Base-by-base conservation (phyloP, 768 basidiomycete species). In the Leccinum disarticulatum region DNA sequence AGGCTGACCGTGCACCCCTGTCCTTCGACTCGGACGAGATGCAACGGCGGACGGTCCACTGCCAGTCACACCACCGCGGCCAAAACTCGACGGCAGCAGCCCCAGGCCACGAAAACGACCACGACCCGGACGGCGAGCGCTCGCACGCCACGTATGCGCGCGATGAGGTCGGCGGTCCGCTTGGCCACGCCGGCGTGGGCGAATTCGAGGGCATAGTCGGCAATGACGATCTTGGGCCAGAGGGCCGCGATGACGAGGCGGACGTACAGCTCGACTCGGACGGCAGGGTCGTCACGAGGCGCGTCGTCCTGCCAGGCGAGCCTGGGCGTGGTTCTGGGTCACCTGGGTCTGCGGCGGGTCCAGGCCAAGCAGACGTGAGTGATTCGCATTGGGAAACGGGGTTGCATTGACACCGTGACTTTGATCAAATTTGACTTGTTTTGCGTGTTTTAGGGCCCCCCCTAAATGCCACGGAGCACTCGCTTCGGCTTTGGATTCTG, bases 181-280 rank as follows among this genome's bases (percentile, higher is more conserved):
- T 74, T 3, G 63, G 74, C 1, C 58, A 52, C 28, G 71, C 69
- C 0, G 57, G 71, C n/a, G 63, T 72, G 9, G 72, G 71, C 22
- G 73, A 74, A 17, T 68, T 73, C 10, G 73, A 74, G 27, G 71
- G 69, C 0, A 58, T 74, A 1, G 66, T 71, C 4, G 72, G 73
- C 6, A 66, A 62, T 4, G 68, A 66, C 30, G 73, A 74, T 54
- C 65, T 69, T 15, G 73, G 72, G 5, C 64, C 65, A 11, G 73
- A 74, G 36, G 13, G 15, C 15, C 41, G 17, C n/a, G 41, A 41
- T 41, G 41, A 41, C 41, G 41, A 41, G 0, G 9, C 27, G 9
- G 51, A 61, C 8, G 41, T 27, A 0, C 66, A 67, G 6, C 55
- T 66, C 56, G 73, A 72, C 17, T 19, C 70, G 0, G 38, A 72